Percentiles rank a stretch among this genome's conserved stretches.
phyloP scores from a whole-genome alignment of 805 yeast species.

The Schizosaccharomyces octosporus region DNA sequence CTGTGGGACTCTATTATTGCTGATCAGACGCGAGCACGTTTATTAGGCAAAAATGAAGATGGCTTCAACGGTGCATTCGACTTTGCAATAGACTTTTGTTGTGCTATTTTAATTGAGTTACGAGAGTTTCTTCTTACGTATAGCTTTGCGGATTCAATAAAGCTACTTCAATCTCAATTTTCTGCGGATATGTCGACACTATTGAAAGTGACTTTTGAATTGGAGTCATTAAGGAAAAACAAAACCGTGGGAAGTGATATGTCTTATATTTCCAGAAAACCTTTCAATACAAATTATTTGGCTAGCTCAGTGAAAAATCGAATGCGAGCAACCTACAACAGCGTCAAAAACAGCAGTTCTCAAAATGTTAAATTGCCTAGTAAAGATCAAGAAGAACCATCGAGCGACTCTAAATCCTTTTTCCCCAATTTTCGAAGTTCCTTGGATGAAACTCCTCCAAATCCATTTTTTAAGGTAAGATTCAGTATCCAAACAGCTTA shows the following conservation, averaged over 20 bases:
- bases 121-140: not conserved
- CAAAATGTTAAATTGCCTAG: not conserved
- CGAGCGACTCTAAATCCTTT: not conserved
- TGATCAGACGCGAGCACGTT: not conserved
- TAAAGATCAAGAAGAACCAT: not conserved
- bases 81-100: not conserved
- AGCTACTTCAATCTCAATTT: not conserved
- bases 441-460: not conserved
- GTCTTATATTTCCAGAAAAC: not conserved
- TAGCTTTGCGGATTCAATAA: not conserved
- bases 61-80: slow-evolving; percentile 1
- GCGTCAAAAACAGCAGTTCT: not conserved
- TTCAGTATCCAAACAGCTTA: too few species aligned
- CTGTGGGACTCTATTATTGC: not conserved
- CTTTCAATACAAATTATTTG: not conserved
- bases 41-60: not conserved
- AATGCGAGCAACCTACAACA: not conserved
- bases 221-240: not conserved
- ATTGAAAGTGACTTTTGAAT: not conserved
- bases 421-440: not conserved
- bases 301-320: not conserved
- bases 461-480: not conserved
- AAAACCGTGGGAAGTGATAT: not conserved
- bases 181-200: not conserved
- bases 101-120: not conserved